A percentile compares a stretch with the other conserved stretches of the same genome.
phyloP scores from a whole-genome alignment of 495 filamentous ascomycete genomes.

The Podospora comata region DNA sequence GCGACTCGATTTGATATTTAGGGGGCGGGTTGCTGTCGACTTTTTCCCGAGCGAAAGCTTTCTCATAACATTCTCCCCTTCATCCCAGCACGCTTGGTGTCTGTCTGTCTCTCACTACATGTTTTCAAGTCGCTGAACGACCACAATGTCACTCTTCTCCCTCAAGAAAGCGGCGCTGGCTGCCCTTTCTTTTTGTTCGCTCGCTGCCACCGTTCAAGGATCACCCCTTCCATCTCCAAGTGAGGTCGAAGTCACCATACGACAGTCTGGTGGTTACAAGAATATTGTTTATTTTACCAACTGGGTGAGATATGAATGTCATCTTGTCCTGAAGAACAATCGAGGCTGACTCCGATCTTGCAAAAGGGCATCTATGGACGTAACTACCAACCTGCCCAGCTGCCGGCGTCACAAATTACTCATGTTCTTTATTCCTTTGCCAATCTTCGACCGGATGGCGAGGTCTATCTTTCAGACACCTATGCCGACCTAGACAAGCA shows the following conservation, averaged over 20 bases:
- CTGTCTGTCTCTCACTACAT: not conserved
- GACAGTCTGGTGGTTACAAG: constrained; percentile 32
- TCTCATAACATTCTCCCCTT: not conserved
- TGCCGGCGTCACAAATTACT: constrained; percentile 77
- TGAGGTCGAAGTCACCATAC: not conserved
- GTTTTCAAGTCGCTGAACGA: not conserved
- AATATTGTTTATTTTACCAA: constrained; percentile 50
- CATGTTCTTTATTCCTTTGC: constrained; percentile 90
- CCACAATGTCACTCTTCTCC: constrained; percentile 14
- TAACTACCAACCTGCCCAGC: constrained; percentile 73
- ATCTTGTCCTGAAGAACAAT: not conserved
- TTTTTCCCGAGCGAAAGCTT: not conserved
- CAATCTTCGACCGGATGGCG: constrained; percentile 74
- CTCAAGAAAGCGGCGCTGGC: constrained; percentile 21
- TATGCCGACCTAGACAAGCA: constrained; percentile 73
- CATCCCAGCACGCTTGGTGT: not conserved
- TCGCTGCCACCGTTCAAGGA: constrained; percentile 7
- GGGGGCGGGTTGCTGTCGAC: too few species aligned
- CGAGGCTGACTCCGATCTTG: not conserved
- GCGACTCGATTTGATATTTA: too few species aligned
- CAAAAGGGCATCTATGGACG: constrained; percentile 78
- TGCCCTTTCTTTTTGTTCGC: constrained; percentile 22
- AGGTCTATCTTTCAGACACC: constrained; percentile 63
- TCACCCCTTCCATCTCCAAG: constrained; percentile 5
- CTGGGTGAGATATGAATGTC: constrained; percentile 31